phyloP scores from a whole-genome alignment of 2,329 filamentous ascomycete species.

The Aspergillus glaucus region DNA sequence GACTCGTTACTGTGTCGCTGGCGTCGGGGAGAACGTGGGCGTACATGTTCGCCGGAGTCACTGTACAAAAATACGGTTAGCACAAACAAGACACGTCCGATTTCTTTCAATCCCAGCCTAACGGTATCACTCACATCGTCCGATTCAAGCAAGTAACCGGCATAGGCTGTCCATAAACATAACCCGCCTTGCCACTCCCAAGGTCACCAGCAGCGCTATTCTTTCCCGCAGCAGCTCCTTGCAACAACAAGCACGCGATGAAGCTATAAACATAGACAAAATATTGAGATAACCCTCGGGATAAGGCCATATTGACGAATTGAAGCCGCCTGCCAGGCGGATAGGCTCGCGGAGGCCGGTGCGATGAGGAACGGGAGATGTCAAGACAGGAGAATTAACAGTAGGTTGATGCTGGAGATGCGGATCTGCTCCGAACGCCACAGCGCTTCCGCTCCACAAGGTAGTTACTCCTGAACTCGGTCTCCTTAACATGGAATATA shows the following conservation, averaged over 20 bases:
- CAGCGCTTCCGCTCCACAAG: neutral
- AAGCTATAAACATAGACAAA: constrained; percentile 9
- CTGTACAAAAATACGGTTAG: constrained; percentile 9
- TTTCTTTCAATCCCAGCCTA: neutral
- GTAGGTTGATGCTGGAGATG: neutral
- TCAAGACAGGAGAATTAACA: neutral
- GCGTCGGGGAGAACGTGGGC: neutral
- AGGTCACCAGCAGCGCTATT: constrained; percentile 11
- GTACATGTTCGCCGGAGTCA: constrained; percentile 29
- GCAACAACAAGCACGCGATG: constrained; percentile 13
- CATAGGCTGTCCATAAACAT: constrained; percentile 55
- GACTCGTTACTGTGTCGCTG: neutral
- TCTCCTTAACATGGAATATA: neutral
- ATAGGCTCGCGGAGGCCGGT: constrained; percentile 1
- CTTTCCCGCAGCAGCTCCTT: constrained; percentile 18
- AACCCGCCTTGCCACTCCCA: constrained; percentile 22
- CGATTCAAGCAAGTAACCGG: constrained; percentile 68
- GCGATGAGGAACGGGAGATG: neutral
- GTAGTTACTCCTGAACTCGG: neutral
- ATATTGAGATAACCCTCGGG: constrained; percentile 1
- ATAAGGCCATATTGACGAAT: constrained; percentile 7
- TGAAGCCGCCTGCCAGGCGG: constrained; percentile 2
- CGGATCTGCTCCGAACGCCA: neutral
- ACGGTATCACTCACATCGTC: constrained; percentile 55
- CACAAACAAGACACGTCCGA: neutral